These are phyloP conservation scores for Asterella californica DNA, from an alignment of 225 moss, liverwort and hornwort species.

Conservation along the genomic window DNA sequence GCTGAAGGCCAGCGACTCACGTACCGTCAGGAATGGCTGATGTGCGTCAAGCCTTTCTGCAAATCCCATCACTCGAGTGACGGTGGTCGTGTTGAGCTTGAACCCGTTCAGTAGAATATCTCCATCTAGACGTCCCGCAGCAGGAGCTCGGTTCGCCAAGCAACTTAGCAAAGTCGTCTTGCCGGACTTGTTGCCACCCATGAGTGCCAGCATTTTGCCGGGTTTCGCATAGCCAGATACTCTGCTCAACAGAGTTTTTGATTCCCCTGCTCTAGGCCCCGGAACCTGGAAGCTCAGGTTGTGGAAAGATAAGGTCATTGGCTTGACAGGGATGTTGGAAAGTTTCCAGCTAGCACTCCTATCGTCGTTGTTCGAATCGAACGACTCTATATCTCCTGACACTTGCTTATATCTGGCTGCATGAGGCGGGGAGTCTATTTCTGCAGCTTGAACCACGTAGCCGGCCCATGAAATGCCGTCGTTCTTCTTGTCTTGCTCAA, in stretches of 20 bases:
- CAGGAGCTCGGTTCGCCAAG: constrained; percentile 22
- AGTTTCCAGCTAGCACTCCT: constrained; percentile 17
- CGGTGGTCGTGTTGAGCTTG: constrained; percentile 16
- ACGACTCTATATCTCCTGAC: neutral
- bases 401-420: neutral
- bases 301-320: constrained; percentile 30
- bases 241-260: constrained; percentile 1
- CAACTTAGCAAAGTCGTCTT: constrained; percentile 25
- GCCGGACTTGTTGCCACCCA: constrained; percentile 27
- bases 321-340: constrained; percentile 25
- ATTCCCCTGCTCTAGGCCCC: neutral
- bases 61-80: constrained; percentile 23
- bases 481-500: constrained; percentile 1
- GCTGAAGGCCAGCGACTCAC: constrained; percentile 35
- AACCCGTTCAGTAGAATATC: constrained; percentile 32
- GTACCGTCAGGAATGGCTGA: constrained; percentile 36
- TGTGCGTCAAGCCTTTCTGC: constrained; percentile 36
- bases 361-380: neutral
- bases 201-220: constrained; percentile 30
- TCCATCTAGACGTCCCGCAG: constrained; percentile 1
- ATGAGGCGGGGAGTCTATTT: neutral
- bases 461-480: constrained; percentile 29
- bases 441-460: constrained; percentile 23
- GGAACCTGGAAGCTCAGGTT: constrained; percentile 13
- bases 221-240: constrained; percentile 33